These are phyloP conservation scores for Penicillium taxi DNA, from an alignment of 495 filamentous ascomycete genomes.

Conservation along the genomic window DNA sequence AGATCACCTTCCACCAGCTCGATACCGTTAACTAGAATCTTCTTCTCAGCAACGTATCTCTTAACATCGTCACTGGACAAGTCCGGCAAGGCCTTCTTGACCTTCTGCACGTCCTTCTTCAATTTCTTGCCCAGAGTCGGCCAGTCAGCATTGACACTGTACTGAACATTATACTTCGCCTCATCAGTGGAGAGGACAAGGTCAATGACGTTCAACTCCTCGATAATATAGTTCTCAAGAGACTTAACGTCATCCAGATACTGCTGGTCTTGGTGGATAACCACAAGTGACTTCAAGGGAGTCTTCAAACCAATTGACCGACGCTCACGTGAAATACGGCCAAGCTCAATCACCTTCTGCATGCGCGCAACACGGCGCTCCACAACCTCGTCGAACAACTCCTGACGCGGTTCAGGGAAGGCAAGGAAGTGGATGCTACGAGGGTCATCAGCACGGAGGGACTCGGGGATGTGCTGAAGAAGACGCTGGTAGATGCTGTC, in stretches of 20 bases:
- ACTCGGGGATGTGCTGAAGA: conserved; percentile 67
- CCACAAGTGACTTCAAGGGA: conserved; percentile 79
- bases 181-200: conserved; percentile 83
- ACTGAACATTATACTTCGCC: conserved; percentile 82
- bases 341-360: conserved; percentile 92
- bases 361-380: conserved; percentile 83
- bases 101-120: conserved; percentile 82
- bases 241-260: conserved; percentile 84
- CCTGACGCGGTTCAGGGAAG: conserved; percentile 80
- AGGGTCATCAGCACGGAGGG: conserved; percentile 55
- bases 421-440: conserved; percentile 87
- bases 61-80: conserved; percentile 74
- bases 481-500: conserved; percentile 88
- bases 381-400: conserved; percentile 79
- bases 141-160: conserved; percentile 85
- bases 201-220: conserved; percentile 85
- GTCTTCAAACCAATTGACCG: conserved; percentile 79
- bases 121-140: conserved; percentile 92
- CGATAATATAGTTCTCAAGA: conserved; percentile 73
- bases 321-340: conserved; percentile 76
- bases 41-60: conserved; percentile 57
- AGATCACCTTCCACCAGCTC: conserved; percentile 72
- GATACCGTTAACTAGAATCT: conserved; percentile 77
- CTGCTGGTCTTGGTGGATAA: conserved; percentile 75
- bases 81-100: conserved; percentile 80